phyloP scores from a whole-genome alignment of 305 asterid genomes.

The Salvia sclarea region DNA sequence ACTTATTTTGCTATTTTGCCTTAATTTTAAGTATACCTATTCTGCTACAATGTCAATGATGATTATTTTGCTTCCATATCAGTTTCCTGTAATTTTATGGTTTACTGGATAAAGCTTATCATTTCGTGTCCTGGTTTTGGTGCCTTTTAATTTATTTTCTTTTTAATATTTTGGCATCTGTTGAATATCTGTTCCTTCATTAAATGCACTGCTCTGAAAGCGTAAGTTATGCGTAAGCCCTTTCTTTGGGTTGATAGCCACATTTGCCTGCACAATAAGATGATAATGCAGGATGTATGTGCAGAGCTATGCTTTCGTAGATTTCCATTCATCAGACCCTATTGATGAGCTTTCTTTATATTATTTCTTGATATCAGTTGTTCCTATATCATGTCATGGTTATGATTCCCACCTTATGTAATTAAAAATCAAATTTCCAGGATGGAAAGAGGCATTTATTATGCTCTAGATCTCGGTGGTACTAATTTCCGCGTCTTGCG shows the following conservation, averaged over 20 bases:
- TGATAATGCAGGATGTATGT: slow-evolving; percentile 1
- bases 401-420: neutral
- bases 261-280: neutral
- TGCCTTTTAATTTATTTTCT: neutral
- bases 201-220: slow-evolving; percentile 6
- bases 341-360: slow-evolving; percentile 18
- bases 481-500: slow-evolving; percentile 76
- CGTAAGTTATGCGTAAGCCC: neutral
- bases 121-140: neutral
- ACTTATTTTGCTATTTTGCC: neutral
- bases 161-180: neutral
- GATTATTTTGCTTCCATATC: slow-evolving; percentile 1
- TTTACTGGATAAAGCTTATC: slow-evolving; percentile 1
- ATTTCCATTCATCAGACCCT: neutral
- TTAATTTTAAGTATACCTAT: neutral
- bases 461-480: slow-evolving; percentile 80
- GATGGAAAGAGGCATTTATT: slow-evolving; percentile 66
- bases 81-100: neutral
- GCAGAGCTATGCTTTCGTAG: neutral
- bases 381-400: neutral
- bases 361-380: neutral
- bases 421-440: slow-evolving; percentile 37
- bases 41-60: slow-evolving; percentile 2
- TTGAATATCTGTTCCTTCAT: neutral
- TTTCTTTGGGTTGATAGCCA: slow-evolving; percentile 11